Evolutionary conservation across 2,329 filamentous ascomycete species (phyloP).

Genomic region (Colletotrichum navitas): DNA sequence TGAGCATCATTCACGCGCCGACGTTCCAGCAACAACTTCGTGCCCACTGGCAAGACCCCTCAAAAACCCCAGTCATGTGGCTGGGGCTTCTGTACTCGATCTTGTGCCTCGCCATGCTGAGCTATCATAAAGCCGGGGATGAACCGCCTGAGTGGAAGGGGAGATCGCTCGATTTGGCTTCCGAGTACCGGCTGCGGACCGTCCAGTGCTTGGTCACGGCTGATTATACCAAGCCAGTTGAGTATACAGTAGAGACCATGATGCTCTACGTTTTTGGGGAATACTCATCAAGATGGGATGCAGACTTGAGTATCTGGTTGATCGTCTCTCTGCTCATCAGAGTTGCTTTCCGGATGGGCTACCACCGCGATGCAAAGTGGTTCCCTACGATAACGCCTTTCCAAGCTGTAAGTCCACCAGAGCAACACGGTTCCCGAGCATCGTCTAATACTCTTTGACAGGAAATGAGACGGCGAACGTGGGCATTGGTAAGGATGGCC

Average conservation of each 20-base stretch:
- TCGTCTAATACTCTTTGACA: slow-evolving; percentile 45
- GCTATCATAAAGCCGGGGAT: slow-evolving; percentile 83
- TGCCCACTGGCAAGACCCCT: slow-evolving; percentile 77
- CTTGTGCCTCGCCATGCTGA: slow-evolving; percentile 82
- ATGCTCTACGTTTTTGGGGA: slow-evolving; percentile 82
- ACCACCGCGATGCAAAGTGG: slow-evolving; percentile 82
- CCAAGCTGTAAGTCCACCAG: slow-evolving; percentile 67
- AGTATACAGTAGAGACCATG: slow-evolving; percentile 83
- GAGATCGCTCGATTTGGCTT: slow-evolving; percentile 69
- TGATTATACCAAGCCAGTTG: slow-evolving; percentile 81
- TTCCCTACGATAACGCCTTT: slow-evolving; percentile 80
- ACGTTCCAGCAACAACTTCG: slow-evolving; percentile 83
- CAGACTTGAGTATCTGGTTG: slow-evolving; percentile 75
- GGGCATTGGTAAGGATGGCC: slow-evolving; percentile 78
- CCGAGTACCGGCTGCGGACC: slow-evolving; percentile 77
- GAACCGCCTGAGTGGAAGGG: slow-evolving; percentile 84
- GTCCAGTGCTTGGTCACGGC: slow-evolving; percentile 82
- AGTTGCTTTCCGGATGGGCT: slow-evolving; percentile 77
- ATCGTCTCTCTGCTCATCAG: slow-evolving; percentile 67
- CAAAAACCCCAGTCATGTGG: slow-evolving; percentile 82
- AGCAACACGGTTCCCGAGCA: no score
- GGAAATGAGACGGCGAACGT: slow-evolving; percentile 79
- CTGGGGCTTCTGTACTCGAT: slow-evolving; percentile 82
- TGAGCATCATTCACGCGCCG: slow-evolving; percentile 83
- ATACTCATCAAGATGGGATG: slow-evolving; percentile 79